phyloP scores from a whole-genome alignment of 2,329 filamentous ascomycete species.

The Talaromyces funiculosus region DNA sequence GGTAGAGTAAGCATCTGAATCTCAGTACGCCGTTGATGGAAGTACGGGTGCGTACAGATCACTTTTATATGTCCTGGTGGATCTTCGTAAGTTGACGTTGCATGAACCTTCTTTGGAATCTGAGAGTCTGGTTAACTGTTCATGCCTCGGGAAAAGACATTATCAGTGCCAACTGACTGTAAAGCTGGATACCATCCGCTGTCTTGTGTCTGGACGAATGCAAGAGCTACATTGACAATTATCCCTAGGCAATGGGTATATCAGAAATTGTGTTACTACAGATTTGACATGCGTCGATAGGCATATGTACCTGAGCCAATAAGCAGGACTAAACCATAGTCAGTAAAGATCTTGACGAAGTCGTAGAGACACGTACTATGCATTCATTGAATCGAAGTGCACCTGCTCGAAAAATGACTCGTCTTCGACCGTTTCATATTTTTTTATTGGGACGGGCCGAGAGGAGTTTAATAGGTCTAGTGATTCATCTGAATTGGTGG shows the following conservation, averaged over 20 bases:
- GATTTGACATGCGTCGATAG: not conserved
- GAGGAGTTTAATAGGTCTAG: not conserved
- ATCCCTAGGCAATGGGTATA: slow-evolving; percentile 46
- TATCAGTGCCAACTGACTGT: slow-evolving; percentile 40
- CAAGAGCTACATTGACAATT: slow-evolving; percentile 66
- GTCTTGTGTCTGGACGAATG: slow-evolving; percentile 64
- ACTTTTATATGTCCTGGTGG: slow-evolving; percentile 41
- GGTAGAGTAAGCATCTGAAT: not conserved
- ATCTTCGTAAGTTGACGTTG: slow-evolving; percentile 24
- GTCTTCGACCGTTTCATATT: not conserved
- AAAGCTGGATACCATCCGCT: slow-evolving; percentile 64
- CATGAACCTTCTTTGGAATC: slow-evolving; percentile 44
- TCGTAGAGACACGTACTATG: slow-evolving; percentile 1
- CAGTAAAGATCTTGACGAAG: not conserved
- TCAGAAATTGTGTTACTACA: not conserved
- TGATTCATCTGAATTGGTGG: not conserved
- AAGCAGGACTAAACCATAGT: not conserved
- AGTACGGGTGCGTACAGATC: slow-evolving; percentile 42
- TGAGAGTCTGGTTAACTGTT: slow-evolving; percentile 24
- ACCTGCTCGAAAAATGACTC: not conserved
- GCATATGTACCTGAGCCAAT: slow-evolving; percentile 12
- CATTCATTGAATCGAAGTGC: not conserved
- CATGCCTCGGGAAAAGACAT: slow-evolving; percentile 1
- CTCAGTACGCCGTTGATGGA: not conserved
- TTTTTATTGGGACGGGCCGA: not conserved